Evolutionary conservation across 345 rosid genomes (phyloP), one percentile per base, ranked within the genome.

Genomic region (Limnanthes douglasii): DNA sequence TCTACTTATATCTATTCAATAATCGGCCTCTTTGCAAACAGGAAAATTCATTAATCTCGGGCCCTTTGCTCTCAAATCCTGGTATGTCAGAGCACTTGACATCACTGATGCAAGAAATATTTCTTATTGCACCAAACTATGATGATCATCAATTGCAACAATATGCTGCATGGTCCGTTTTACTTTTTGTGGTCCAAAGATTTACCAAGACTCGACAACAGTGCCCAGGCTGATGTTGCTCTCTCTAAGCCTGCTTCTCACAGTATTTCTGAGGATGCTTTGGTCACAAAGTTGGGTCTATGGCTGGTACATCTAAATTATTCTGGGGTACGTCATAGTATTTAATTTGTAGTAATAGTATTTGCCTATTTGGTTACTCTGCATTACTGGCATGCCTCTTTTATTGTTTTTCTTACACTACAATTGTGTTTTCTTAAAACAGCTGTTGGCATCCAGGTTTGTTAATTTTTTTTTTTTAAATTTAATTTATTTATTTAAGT

Each of bases 81-180:
- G 47, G 45, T 50, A 73, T 63, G 24, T 79, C 68, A 42, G 68
- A 72, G 45, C 34, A 31, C 18, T 31, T 78, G 62, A 73, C 70
- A 12, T 50, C 83, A 36, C 33, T 73, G 67, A 48, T 82, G 39
- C 97, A 76, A 68, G 93, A 82, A 37, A 65, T 82, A 45, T 88
- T 81, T 63, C 86, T 78, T 36, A 54, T 69, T 27, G 95, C 90
- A 0, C 93, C 75, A 68, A 62, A 64, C 47, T 67, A 82, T 29
- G 70, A 69, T 39, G 79, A 88, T 52, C 68, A 45, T 47, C 79
- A 60, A 56, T 56, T 69, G 55, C 78, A 73, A 57, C 75, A 70
- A 19, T 71, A 65, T 60, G 93, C 95, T 23, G 73, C 95, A 12
- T 88, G 97, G 97, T 74, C 83, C 18, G 55, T 76, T 49, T 71